These are phyloP conservation scores for Alloascoidea hylecoeti DNA, from an alignment of 805 yeast genomes.

Conservation along the genomic window DNA sequence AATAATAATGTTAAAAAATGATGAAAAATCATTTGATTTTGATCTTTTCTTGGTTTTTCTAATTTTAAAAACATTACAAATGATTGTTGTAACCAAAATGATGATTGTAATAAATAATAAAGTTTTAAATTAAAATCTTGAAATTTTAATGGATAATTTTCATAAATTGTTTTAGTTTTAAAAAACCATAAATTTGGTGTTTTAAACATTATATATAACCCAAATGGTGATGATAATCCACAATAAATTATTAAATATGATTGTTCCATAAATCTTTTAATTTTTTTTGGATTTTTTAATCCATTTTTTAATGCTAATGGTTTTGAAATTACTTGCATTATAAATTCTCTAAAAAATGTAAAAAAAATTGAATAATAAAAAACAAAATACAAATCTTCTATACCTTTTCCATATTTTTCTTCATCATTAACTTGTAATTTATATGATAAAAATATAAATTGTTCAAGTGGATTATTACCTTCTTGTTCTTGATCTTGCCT, in stretches of 20 bases:
- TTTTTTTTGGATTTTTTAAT: slow-evolving; percentile 27
- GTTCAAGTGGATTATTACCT: slow-evolving; percentile 40
- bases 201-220: slow-evolving; percentile 66
- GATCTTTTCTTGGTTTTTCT: slow-evolving; percentile 76
- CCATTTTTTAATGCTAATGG: slow-evolving; percentile 41
- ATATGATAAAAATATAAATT: slow-evolving; percentile 50
- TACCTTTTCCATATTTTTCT: slow-evolving; percentile 57
- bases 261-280: slow-evolving; percentile 67
- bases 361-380: slow-evolving; percentile 58
- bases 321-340: slow-evolving; percentile 50
- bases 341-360: slow-evolving; percentile 63
- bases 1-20: slow-evolving; percentile 65
- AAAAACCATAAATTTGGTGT: slow-evolving; percentile 62
- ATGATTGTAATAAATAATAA: slow-evolving; percentile 69
- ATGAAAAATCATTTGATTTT: slow-evolving; percentile 59
- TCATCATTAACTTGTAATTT: slow-evolving; percentile 30
- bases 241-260: slow-evolving; percentile 57
- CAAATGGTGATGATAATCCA: slow-evolving; percentile 56
- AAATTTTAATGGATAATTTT: slow-evolving; percentile 53
- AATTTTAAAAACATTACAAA: slow-evolving; percentile 54
- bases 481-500: slow-evolving; percentile 49
- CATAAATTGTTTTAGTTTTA: slow-evolving; percentile 54
- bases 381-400: slow-evolving; percentile 56
- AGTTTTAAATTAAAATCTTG: slow-evolving; percentile 46
- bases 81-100: slow-evolving; percentile 84